phyloP scores from a whole-genome alignment of 179 eudicot genomes.

The Actinidia chinensis region DNA sequence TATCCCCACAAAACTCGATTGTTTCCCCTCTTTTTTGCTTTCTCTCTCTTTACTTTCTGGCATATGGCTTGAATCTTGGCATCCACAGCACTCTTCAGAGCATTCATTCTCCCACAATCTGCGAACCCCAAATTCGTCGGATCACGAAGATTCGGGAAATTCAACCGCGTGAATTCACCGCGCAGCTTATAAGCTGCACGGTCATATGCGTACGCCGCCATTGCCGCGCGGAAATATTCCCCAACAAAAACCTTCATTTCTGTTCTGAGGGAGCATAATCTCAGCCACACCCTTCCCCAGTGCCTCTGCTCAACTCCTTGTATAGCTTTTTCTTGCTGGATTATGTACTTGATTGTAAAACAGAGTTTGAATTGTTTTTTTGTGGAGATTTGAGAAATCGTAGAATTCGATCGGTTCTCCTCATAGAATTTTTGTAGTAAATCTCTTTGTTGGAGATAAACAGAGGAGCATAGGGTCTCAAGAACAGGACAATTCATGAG shows the following conservation, averaged over 20 bases:
- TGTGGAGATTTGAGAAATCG: constrained; percentile 12
- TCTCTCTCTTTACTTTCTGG: constrained; percentile 40
- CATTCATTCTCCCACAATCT: constrained; percentile 44
- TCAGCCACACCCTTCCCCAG: constrained; percentile 97
- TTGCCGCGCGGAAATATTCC: no score
- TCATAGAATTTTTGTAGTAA: constrained; percentile 54
- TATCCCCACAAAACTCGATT: not conserved
- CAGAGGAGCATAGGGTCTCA: constrained; percentile 72
- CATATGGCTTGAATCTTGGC: constrained; percentile 72
- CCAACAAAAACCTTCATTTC: constrained; percentile 85
- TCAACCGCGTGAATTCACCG: constrained; percentile 72
- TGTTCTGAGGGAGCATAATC: constrained; percentile 77
- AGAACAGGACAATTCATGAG: constrained; percentile 21
- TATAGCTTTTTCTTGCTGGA: constrained; percentile 67
- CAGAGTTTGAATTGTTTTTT: constrained; percentile 24
- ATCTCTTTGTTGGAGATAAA: constrained; percentile 69
- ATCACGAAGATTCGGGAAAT: constrained; percentile 69
- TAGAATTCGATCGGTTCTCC: constrained; percentile 31
- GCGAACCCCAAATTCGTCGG: constrained; percentile 42
- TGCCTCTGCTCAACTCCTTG: constrained; percentile 89
- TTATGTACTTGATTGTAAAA: not conserved
- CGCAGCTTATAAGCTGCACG: constrained; percentile 84
- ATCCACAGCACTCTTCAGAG: constrained; percentile 61
- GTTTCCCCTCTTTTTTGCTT: constrained; percentile 1
- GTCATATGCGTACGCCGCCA: constrained; percentile 84